Evolutionary conservation across 2,329 filamentous ascomycete genomes (phyloP), one percentile per base, ranked within the genome.

Genomic region (Fusarium robinianum): DNA sequence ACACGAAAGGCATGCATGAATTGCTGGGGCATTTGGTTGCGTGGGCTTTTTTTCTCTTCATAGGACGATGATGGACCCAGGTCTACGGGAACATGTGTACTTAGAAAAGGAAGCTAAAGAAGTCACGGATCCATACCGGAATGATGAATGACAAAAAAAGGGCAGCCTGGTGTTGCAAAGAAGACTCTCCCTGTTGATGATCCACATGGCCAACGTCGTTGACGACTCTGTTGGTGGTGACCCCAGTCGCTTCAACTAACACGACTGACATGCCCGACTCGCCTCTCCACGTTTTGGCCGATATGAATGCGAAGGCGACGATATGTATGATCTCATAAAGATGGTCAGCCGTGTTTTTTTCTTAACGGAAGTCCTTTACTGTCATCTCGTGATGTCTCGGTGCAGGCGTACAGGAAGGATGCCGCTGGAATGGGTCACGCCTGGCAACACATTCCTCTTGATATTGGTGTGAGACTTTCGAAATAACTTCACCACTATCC

Each of bases 361-460:
- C 10, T n/a, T n/a, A 36, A 26, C 15, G 30, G 2, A 25, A 31
- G 21, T 14, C 16, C 7, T 26, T 26, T 37, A 27, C 9, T 11
- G 16, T 51, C 40, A 49, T 57, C 27, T 48, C 17, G 27, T 23
- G 24, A 24, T 52, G 48, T 44, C 40, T 31, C 15, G 37, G 33
- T 38, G 43, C 43, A 39, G 25, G 21, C 17, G n/a, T 33, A 37
- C 19, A 45, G 43, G 53, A 58, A 56, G 50, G 43, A 26, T 31
- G 29, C 37, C 26, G 39, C 39, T 66, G 68, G 68, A 71, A 71
- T 71, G 68, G 50, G 51, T 63, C 46, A 61, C 60, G 49, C 58
- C 40, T 54, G 50, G 63, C 67, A 69, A 71, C 68, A 62, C 68
- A 71, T 71, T 71, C 68, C 68, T 64, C 38, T 41, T 41, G 39